Base-by-base conservation (phyloP, 2,329 filamentous ascomycete species). In the Teratosphaeria gauchensis region DNA sequence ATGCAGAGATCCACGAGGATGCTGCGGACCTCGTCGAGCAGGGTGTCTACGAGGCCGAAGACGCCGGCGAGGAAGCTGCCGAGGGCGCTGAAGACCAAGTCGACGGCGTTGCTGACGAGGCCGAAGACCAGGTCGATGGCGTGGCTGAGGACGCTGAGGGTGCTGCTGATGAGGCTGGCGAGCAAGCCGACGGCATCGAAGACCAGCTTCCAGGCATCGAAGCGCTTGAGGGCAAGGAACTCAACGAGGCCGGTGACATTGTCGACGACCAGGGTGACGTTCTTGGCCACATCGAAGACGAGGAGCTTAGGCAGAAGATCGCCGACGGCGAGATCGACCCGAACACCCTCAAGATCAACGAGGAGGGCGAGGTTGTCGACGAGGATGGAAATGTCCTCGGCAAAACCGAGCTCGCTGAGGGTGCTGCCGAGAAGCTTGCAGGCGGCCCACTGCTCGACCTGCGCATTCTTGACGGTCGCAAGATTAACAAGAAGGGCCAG, bases 401-500 rank as follows among this genome's bases (percentile, higher is more conserved):
- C 61, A 76, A 75, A 63, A 77, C 80, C 57, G 77, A 80, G 62
- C 75, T 80, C 62, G 77, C 76, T 54, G 76, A 79, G 56, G 77
- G 77, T 60, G 73, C 77, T 62, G 72, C 75, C 56, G 77, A 80
- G 62, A 76, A 75, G 66, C 74, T 78, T 59, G 73, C 75, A 62
- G 75, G 66, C 62, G 64, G 68, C 77, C 65, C 64, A 51, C 24
- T 62, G 31, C 61, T 60, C 56, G 64, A 74, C 62, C 72, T 71
- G 51, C 73, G 77, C 58, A 79, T 80, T 65, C 66, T 81, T 54
- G 73, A 82, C 66, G 77, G 80, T 65, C 73, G 78, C 57, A 81
- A 81, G 69, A 76, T 82, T 71, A 82, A 82, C 73, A 82, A 82
- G 74, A 82, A 82, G 73, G 77, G 78, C 71, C 78, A 78, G 71